Evolutionary conservation across 805 yeast genomes (phyloP), one percentile per base, ranked within the genome.

Genomic region (Wickerhamiella cacticola): DNA sequence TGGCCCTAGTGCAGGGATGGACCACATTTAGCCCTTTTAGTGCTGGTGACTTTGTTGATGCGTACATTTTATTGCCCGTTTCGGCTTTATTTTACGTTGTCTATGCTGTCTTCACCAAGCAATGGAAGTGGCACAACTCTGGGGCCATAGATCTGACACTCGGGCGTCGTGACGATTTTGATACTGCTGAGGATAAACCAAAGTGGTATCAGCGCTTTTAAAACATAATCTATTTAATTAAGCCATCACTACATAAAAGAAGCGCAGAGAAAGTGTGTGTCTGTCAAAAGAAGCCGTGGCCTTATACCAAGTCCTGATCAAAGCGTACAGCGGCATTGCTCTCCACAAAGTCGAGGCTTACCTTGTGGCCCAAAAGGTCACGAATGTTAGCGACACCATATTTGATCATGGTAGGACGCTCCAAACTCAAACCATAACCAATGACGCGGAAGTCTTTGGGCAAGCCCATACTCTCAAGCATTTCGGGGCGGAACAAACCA

Each of bases 401-500:
- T 69, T 89, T 92, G 67, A 92, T 92, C 99, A 92, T 92, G 26
- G 99, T 92, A 54, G 99, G 99, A 71, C 99, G 81, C 69, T 92
- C 99, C 64, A 92, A 74, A 21, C 95, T 82, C 59, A 92, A 73
- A 61, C 99, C 99, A 87, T 94, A 92, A 53, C 99, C 99, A 56
- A 87, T 75, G 10, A 89, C 97, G 65, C 96, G 76, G 71, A 94
- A 68, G 63, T 85, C 82, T 71, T 80, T 80, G 51, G 98, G 98
- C 61, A 92, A 75, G 29, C 99, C 99, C 97, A 92, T 89, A 40
- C 95, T 71, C 70, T 87, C 96, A 64, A 94, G 74, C 99, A 92
- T 92, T 70, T 92, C 99, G 12, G 99, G 98, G 70, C 99, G 80
- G 75, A 92, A 92, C 95, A 92, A 82, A 66, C 99, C 99, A 16